Percentiles rank a stretch among this genome's conserved stretches.
Evolutionary conservation across 2,329 filamentous ascomycete species (phyloP).

Genomic region (Zymoseptoria brevis): DNA sequence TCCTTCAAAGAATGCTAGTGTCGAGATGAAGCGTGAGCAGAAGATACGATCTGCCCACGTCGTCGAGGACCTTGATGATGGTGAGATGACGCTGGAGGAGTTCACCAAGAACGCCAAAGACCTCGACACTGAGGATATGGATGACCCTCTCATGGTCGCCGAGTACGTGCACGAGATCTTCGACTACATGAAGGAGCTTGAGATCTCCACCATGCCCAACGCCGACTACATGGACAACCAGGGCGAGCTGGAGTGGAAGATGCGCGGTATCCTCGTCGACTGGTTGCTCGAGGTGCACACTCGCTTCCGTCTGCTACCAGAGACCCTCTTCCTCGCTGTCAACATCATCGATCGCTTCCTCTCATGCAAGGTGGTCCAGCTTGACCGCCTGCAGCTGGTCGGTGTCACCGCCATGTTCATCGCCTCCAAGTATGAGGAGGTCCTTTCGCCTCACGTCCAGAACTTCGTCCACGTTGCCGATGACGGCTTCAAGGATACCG

Average conservation of each 20-base stretch:
- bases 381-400: slow-evolving; percentile 91
- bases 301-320: slow-evolving; percentile 87
- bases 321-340: slow-evolving; percentile 92
- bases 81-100: slow-evolving; percentile 30
- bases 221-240: slow-evolving; percentile 93
- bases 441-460: slow-evolving; percentile 89
- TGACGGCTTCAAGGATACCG: slow-evolving; percentile 87
- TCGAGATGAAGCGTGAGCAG: slow-evolving; percentile 36
- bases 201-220: slow-evolving; percentile 74
- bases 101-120: slow-evolving; percentile 46
- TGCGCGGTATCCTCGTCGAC: slow-evolving; percentile 91
- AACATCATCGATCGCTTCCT: slow-evolving; percentile 99
- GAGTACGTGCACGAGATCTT: slow-evolving; percentile 98
- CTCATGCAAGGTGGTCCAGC: slow-evolving; percentile 87
- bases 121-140: slow-evolving; percentile 77
- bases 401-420: slow-evolving; percentile 99
- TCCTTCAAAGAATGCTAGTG: slow-evolving; percentile 47
- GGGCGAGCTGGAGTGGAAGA: slow-evolving; percentile 95
- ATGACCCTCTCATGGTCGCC: slow-evolving; percentile 95
- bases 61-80: slow-evolving; percentile 28
- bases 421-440: slow-evolving; percentile 97
- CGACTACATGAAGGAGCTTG: slow-evolving; percentile 83
- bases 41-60: slow-evolving; percentile 33
- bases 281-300: slow-evolving; percentile 99
- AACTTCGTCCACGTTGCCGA: slow-evolving; percentile 97